Conservation (phyloP, 2,329 filamentous ascomycete genomes). For the Thielaviopsis ethacetica region DNA sequence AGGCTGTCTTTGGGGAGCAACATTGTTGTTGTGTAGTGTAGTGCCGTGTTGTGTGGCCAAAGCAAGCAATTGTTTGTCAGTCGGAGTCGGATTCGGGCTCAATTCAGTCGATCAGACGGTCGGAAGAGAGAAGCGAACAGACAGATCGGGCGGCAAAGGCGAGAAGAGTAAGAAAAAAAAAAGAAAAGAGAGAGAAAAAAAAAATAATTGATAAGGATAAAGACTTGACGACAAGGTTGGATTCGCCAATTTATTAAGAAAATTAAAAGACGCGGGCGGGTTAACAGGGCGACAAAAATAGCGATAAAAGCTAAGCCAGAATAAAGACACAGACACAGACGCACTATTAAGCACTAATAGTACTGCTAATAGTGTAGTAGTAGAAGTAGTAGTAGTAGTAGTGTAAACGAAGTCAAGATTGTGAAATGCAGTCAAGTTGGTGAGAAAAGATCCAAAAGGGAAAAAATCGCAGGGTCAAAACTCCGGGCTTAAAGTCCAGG, state of each 20-base stretch:
- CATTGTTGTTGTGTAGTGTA: conserved; percentile 36
- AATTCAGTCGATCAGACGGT: background rate
- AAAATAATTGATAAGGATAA: background rate
- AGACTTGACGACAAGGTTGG: background rate
- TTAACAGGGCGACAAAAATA: background rate
- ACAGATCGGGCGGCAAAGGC: background rate
- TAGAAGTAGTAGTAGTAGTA: background rate
- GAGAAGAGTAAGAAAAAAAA: background rate
- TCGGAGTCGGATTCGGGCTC: background rate
- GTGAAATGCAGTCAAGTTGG: background rate
- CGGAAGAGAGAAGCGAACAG: background rate
- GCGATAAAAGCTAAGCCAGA: background rate
- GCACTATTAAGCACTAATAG: background rate
- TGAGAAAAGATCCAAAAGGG: background rate
- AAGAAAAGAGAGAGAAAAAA: background rate
- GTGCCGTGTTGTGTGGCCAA: background rate
- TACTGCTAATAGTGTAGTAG: background rate
- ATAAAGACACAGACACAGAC: background rate
- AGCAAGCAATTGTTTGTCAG: background rate
- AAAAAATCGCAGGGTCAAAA: too few relatives aligned
- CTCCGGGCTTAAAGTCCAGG: background rate
- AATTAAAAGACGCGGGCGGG: background rate
- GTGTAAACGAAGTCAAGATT: background rate
- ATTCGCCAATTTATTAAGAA: background rate
- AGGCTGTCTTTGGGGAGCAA: conserved; percentile 79